A percentile compares a stretch with the other conserved stretches of the same genome.
Evolutionary conservation across 2,329 filamentous ascomycete genomes (phyloP).

Genomic region (Aspergillus sp.): DNA sequence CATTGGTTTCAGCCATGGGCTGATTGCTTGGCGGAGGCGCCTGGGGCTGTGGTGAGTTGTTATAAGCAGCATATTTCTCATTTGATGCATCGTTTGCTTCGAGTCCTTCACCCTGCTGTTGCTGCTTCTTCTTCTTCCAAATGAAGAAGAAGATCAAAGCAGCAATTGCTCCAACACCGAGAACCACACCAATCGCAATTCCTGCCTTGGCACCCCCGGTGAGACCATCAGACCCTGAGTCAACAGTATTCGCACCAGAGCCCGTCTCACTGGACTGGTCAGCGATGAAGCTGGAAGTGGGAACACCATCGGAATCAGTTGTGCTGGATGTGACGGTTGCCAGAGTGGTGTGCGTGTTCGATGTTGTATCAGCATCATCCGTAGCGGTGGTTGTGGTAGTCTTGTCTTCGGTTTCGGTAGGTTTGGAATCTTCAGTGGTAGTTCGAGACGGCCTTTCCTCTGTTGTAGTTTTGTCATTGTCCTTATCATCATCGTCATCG

Average conservation of each 20-base stretch:
- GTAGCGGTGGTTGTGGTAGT: conserved; percentile 4
- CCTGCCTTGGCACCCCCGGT: conserved; percentile 67
- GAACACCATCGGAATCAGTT: conserved; percentile 8
- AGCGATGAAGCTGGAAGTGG: conserved; percentile 17
- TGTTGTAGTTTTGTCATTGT: conserved; percentile 8
- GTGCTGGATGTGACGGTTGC: conserved; percentile 22
- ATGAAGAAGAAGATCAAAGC: conserved; percentile 71
- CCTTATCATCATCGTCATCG: conserved; percentile 15
- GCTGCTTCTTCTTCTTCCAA: conserved; percentile 65
- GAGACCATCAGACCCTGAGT: conserved; percentile 37
- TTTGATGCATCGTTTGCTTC: conserved; percentile 52
- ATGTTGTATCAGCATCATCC: conserved; percentile 1
- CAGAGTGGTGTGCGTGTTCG: conserved; percentile 19
- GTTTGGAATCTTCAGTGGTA: conserved; percentile 11
- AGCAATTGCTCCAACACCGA: conserved; percentile 65
- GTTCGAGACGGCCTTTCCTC: conserved; percentile 13
- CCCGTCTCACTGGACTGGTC: conserved; percentile 23
- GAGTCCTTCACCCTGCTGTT: conserved; percentile 41
- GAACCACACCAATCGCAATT: conserved; percentile 77
- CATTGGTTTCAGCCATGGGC: conserved; percentile 47
- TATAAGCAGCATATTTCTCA: conserved; percentile 57
- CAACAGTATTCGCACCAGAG: conserved; percentile 24
- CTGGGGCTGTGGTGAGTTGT: conserved; percentile 25
- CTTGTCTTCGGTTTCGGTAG: conserved; percentile 15
- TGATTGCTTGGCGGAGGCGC: conserved; percentile 39